These are phyloP conservation scores for Metroxylon sagu DNA, from an alignment of 176 grass and related monocot genomes.

Conservation along the genomic window DNA sequence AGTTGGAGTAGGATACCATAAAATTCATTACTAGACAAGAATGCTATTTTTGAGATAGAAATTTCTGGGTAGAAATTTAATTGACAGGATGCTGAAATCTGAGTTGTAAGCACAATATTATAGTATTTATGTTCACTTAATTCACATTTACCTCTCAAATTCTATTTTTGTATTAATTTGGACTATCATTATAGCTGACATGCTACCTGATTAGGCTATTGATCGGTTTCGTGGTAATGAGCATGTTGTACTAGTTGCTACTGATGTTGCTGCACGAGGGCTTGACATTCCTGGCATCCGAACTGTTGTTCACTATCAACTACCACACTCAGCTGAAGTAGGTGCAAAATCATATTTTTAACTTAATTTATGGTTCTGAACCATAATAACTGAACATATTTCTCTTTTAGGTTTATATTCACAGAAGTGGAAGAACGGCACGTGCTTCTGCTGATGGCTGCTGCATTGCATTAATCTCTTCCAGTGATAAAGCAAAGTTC, in stretches of 20 bases:
- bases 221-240: conserved; percentile 84
- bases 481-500: conserved; percentile 79
- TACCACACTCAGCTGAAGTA: conserved; percentile 89
- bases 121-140: too few relatives aligned
- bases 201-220: conserved; percentile 44
- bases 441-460: conserved; percentile 69
- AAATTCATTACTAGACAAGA: too few relatives aligned
- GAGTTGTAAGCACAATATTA: too few relatives aligned
- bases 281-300: conserved; percentile 86
- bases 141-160: too few relatives aligned
- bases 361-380: neutral
- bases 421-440: conserved; percentile 94
- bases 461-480: conserved; percentile 73
- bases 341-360: conserved; percentile 20
- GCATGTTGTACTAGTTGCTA: conserved; percentile 59
- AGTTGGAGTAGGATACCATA: too few relatives aligned
- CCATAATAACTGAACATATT: conserved; percentile 6
- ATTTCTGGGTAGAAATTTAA: too few relatives aligned
- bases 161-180: too few relatives aligned
- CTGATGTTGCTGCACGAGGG: conserved; percentile 83
- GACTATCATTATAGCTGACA: neutral
- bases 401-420: conserved; percentile 78
- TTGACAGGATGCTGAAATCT: too few relatives aligned
- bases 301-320: conserved; percentile 88
- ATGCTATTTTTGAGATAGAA: too few relatives aligned